Conservation (phyloP, 2,329 filamentous ascomycete species). For the Hysterium pulicare region DNA sequence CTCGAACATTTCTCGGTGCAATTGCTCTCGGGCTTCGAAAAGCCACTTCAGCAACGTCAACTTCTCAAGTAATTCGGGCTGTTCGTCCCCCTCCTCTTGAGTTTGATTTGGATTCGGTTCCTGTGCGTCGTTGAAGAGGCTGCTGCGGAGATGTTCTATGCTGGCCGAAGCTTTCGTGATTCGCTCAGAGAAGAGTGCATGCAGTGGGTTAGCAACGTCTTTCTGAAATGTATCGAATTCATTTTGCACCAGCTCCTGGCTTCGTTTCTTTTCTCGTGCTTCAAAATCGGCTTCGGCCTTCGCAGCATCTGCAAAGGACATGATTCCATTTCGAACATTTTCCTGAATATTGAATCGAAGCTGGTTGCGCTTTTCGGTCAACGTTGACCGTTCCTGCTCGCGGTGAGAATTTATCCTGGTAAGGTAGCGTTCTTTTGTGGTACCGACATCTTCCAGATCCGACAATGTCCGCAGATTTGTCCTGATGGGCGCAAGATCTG, state of each 20-base stretch:
- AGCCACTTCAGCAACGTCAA: slow-evolving; percentile 95
- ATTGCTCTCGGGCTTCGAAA: slow-evolving; percentile 85
- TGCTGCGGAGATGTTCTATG: slow-evolving; percentile 71
- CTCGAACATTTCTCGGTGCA: slow-evolving; percentile 83
- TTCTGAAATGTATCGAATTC: slow-evolving; percentile 84
- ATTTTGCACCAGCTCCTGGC: slow-evolving; percentile 70
- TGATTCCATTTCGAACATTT: slow-evolving; percentile 72
- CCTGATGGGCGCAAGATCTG: slow-evolving; percentile 76
- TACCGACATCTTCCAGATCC: slow-evolving; percentile 68
- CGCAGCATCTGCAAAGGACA: slow-evolving; percentile 79
- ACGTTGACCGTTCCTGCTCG: slow-evolving; percentile 51
- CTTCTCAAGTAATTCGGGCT: slow-evolving; percentile 90
- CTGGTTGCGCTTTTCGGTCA: slow-evolving; percentile 60
- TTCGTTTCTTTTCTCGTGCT: slow-evolving; percentile 64
- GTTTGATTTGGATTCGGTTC: slow-evolving; percentile 72
- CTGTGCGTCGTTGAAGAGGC: slow-evolving; percentile 69
- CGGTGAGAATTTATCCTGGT: slow-evolving; percentile 53
- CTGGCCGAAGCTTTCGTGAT: slow-evolving; percentile 70
- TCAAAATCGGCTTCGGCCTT: slow-evolving; percentile 74
- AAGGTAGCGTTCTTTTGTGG: slow-evolving; percentile 58
- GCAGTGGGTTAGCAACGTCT: slow-evolving; percentile 77
- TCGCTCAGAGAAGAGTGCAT: slow-evolving; percentile 72
- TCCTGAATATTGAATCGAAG: slow-evolving; percentile 73
- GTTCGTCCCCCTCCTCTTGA: slow-evolving; percentile 92
- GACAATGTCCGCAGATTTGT: slow-evolving; percentile 69